Evolutionary conservation across 106 monocot genomes (phyloP).

Genomic region (Apostasia shenzhenica): DNA sequence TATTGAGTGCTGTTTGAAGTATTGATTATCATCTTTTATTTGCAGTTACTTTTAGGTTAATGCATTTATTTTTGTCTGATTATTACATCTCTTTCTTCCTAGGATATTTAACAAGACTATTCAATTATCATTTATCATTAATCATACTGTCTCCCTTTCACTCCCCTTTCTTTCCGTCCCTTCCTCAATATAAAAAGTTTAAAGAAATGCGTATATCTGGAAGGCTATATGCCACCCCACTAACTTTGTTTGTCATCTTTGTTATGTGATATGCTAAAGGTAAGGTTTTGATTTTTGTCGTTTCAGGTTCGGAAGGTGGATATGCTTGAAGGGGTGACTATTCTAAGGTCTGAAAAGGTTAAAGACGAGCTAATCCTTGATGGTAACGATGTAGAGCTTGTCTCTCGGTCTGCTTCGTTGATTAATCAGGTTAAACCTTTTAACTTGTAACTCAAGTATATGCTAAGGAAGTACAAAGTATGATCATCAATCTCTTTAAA

Average conservation of each 20-base stretch:
- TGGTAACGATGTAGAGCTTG: constrained; percentile 71
- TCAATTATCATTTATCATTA: too few species aligned
- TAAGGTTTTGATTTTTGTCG: constrained; percentile 26
- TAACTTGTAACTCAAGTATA: neutral
- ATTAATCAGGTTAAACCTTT: constrained; percentile 49
- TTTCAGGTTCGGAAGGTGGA: constrained; percentile 44
- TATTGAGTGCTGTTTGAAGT: too few species aligned
- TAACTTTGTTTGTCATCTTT: neutral
- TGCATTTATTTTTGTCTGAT: too few species aligned
- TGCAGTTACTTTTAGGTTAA: too few species aligned
- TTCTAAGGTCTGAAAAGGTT: constrained; percentile 60
- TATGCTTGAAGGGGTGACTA: constrained; percentile 64
- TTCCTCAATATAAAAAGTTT: too few species aligned
- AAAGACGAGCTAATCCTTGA: constrained; percentile 78
- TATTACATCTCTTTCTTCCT: too few species aligned
- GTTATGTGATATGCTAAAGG: neutral
- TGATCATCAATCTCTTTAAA: too few species aligned
- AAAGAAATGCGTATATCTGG: neutral
- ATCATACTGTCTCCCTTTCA: too few species aligned
- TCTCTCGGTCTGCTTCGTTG: constrained; percentile 57
- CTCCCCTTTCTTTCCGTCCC: too few species aligned
- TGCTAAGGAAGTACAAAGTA: neutral
- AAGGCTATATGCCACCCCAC: neutral
- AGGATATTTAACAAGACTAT: too few species aligned
- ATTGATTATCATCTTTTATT: too few species aligned